A percentile compares a stretch with the other conserved stretches of the same genome.
These are phyloP conservation scores for Populus nigra DNA, from an alignment of 345 rosid species.

Conservation along the genomic window DNA sequence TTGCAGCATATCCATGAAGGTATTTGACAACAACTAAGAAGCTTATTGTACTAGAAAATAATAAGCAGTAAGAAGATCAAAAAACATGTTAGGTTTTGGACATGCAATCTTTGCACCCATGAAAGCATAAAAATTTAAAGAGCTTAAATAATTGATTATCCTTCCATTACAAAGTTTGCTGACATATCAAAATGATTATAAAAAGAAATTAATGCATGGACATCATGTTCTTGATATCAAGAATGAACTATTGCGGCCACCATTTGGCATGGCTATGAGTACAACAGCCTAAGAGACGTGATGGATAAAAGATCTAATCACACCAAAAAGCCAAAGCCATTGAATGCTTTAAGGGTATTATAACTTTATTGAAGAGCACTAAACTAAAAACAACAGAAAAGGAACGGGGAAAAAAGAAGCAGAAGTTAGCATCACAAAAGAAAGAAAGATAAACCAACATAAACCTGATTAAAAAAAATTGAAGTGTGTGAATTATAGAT, in stretches of 20 bases:
- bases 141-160: not conserved
- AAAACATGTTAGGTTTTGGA: constrained; percentile 8
- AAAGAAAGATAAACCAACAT: not conserved
- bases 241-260: not conserved
- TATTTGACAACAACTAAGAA: constrained; percentile 56
- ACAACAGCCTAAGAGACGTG: not conserved
- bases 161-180: not conserved
- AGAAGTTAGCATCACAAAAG: constrained; percentile 24
- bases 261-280: not conserved
- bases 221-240: not conserved
- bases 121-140: not conserved
- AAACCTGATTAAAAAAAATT: not conserved
- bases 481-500: not conserved
- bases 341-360: not conserved
- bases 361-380: not conserved
- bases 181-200: not conserved
- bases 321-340: not conserved
- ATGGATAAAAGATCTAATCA: not conserved
- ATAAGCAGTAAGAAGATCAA: constrained; percentile 12
- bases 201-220: not conserved
- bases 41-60: constrained; percentile 66
- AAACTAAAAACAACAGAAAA: not conserved
- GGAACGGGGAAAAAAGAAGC: constrained; percentile 14
- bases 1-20: constrained; percentile 88
- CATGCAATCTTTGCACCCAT: constrained; percentile 2